Percentiles rank a stretch among this genome's conserved stretches.
phyloP scores from a whole-genome alignment of 495 filamentous ascomycete species.

The Trichoderma parareesei region DNA sequence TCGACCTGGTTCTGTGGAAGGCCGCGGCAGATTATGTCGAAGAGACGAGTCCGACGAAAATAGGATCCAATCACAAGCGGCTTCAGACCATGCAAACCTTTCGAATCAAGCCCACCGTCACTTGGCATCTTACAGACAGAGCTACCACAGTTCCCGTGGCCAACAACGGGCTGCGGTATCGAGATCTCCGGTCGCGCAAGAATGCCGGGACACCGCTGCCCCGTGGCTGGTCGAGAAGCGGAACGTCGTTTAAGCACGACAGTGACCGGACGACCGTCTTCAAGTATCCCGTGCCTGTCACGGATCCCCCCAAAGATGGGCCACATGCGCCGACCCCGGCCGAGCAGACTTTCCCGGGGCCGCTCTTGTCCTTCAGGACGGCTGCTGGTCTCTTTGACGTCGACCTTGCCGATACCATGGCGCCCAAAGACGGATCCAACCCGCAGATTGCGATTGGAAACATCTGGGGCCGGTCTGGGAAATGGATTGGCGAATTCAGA shows the following conservation, averaged over 20 bases:
- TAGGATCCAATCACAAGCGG: neutral
- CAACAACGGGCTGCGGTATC: constrained; percentile 9
- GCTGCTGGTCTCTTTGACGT: constrained; percentile 9
- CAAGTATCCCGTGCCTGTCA: constrained; percentile 12
- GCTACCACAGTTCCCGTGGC: constrained; percentile 9
- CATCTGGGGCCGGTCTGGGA: constrained; percentile 10
- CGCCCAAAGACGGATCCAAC: neutral
- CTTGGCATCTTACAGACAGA: constrained; percentile 8
- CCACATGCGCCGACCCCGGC: neutral
- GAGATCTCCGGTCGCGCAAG: constrained; percentile 10
- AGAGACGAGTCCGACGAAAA: constrained; percentile 4
- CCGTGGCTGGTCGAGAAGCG: constrained; percentile 11
- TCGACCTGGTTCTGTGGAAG: constrained; percentile 11
- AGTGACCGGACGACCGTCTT: constrained; percentile 11
- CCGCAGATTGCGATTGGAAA: constrained; percentile 11
- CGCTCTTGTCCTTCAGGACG: constrained; percentile 11
- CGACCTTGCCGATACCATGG: constrained; percentile 10
- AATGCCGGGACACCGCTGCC: constrained; percentile 3
- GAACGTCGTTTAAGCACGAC: constrained; percentile 7
- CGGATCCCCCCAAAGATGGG: constrained; percentile 6
- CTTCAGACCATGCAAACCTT: constrained; percentile 10
- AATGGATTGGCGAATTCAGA: constrained; percentile 9
- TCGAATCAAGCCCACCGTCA: constrained; percentile 8
- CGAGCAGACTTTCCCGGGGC: constrained; percentile 10
- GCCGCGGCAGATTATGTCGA: constrained; percentile 13